Percentiles rank a stretch among this genome's conserved stretches.
phyloP scores from a whole-genome alignment of 495 filamentous ascomycete species.

The Penicillium diatomitis region DNA sequence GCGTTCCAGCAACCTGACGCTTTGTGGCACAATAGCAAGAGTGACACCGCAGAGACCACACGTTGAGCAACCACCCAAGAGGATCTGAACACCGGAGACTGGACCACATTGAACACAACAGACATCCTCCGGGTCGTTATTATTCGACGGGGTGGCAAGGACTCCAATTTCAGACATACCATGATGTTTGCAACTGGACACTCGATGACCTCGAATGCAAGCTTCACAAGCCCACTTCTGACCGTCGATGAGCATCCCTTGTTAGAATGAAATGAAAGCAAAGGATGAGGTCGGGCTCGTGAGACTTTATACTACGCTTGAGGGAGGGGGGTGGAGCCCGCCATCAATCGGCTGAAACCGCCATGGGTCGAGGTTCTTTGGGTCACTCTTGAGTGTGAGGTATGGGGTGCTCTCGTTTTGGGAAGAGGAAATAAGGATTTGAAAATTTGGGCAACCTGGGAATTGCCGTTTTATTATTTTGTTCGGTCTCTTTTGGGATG shows the following conservation, averaged over 20 bases:
- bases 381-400: background rate
- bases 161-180: slow-evolving; percentile 16
- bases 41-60: no score
- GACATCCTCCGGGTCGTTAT: no score
- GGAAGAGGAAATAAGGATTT: no score
- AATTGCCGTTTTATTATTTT: no score
- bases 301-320: slow-evolving; percentile 8
- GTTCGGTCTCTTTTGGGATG: no score
- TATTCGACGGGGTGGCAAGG: background rate
- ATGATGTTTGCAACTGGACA: slow-evolving; percentile 48
- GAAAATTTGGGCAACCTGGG: no score
- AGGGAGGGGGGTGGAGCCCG: no score
- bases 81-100: no score
- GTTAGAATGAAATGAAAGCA: slow-evolving; percentile 15
- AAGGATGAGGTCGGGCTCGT: background rate
- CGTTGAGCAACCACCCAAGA: no score
- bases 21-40: no score
- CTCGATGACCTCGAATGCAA: slow-evolving; percentile 85
- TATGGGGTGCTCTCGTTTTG: background rate
- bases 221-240: slow-evolving; percentile 89
- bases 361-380: background rate
- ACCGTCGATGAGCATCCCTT: slow-evolving; percentile 71
- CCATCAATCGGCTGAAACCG: slow-evolving; percentile 7
- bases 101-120: no score
- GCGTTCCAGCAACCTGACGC: no score